Percentiles rank a stretch among this genome's conserved stretches.
Evolutionary conservation across 2,329 filamentous ascomycete genomes (phyloP).

Genomic region (Penicillium sp.): DNA sequence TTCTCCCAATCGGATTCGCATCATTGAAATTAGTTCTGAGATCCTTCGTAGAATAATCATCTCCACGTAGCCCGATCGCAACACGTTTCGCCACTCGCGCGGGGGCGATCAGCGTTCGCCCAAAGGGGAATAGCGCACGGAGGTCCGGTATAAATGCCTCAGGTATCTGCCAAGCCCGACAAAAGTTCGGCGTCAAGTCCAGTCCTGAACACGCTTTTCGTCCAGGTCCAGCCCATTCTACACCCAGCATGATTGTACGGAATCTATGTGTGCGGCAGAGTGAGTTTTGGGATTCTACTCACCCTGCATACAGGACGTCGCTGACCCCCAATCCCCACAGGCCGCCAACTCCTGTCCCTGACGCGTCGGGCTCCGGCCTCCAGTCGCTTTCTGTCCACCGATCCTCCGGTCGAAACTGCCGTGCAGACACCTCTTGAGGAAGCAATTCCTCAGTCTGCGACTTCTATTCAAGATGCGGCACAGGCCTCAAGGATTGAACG

Average conservation of each 20-base stretch:
- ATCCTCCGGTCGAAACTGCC: conserved; percentile 27
- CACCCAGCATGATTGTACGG: conserved; percentile 43
- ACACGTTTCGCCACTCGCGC: conserved; percentile 10
- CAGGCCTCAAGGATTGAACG: conserved; percentile 8
- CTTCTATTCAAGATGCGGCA: conserved; percentile 15
- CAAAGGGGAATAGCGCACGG: conserved; percentile 9
- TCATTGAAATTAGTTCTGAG: neutral
- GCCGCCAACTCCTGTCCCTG: conserved; percentile 38
- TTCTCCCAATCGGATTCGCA: conserved; percentile 17
- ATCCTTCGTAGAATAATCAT: neutral
- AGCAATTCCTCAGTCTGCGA: conserved; percentile 10
- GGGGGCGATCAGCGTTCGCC: conserved; percentile 2
- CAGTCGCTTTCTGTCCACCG: conserved; percentile 36
- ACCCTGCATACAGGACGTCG: neutral
- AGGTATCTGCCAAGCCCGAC: conserved; percentile 36
- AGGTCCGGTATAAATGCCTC: conserved; percentile 16
- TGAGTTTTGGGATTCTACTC: conserved; percentile 23
- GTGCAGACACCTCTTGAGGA: conserved; percentile 19
- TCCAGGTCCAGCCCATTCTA: conserved; percentile 16
- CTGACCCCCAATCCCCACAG: conserved; percentile 18
- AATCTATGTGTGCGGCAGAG: conserved; percentile 41
- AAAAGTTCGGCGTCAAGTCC: conserved; percentile 36
- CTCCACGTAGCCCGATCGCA: conserved; percentile 6
- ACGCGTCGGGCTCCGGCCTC: conserved; percentile 33
- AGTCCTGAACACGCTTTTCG: conserved; percentile 17